Base-by-base conservation (phyloP, 129 eudicot genomes). In the Daucus carota region DNA sequence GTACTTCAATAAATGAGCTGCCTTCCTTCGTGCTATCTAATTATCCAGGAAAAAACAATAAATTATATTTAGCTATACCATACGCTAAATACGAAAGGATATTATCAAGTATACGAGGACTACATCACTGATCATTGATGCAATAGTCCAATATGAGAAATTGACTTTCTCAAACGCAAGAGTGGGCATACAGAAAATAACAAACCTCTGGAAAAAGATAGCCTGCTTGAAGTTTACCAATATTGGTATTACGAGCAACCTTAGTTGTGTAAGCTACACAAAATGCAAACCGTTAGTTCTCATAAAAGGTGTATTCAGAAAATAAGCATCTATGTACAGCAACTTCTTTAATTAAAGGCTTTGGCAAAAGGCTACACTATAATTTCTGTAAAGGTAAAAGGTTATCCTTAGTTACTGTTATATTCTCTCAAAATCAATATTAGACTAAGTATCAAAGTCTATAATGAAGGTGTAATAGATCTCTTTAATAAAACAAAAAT, bases 181-280 rank as follows among this genome's bases (percentile, higher is more conserved):
- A 63, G 40, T 4, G 4, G 38, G 70, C 22, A 63, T n/a, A 57
- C 65, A 57, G 31, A 12, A 57, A 67, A 14, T 24, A 24, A 81
- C 83, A 67, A 38, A 88, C 98, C 98, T 93, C 98, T 8, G 97
- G 98, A 84, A 93, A 93, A 71, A 93, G 96, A 76, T 93, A 92
- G 73, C 96, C 96, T 75, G 96, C 96, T 85, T 92, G 98, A 73
- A 92, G 94, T 75, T 92, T 92, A 60, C 81, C 89, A 72, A 92
- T 80, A 59, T 92, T 92, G 80, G 82, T 85, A 85, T 90, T 92
- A 50, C 98, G 92, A 7, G 90, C 82, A 47, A 92, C 98, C 81
- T 90, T 81, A 6, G 98, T 92, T 78, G 75, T 88, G 90, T 92
- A 85, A 70, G 84, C 98, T 92, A 77, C 87, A 83, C 44, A 41